Base-by-base conservation (phyloP, 768 basidiomycete genomes). In the Serendipita sp. region DNA sequence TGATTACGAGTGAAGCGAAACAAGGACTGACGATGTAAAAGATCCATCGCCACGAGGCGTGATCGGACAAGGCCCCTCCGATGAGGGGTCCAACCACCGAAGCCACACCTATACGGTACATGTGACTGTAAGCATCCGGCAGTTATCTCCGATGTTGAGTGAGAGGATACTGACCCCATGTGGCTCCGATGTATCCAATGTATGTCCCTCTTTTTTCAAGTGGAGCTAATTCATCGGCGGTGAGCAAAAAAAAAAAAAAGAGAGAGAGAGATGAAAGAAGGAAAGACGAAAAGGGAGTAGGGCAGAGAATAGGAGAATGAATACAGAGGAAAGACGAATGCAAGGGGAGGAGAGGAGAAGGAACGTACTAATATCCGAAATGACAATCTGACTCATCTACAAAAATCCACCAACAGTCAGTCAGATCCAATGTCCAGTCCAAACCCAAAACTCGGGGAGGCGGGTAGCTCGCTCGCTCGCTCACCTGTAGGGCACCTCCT, bases 11-110 rank as follows among this genome's bases (percentile, higher is more conserved):
- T 7, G 38, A 41, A 41, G 13, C 2, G 65, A 37, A 24, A 45
- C 38, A 58, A 41, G 65, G 37, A 66, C 30, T 60, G 46, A 66
- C 45, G 54, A 67, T 35, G 11, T 44, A 69, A 45, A 65, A 76
- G 46, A 67, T 83, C 89, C 89, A 91, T 75, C 89, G 75, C 89
- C 89, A 92, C 1, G 83, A 78, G n/a, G 84, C 83, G 70, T 87
- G 84, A 70, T 89, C 83, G 0, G 88, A 82, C 65, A 91, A 81
- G 11, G 74, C 83, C 85, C 86, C 67, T 5, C 75, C 54, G 13
- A 65, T 30, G 11, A 96, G 77, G 2, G 92, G 92, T 0, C 91
- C 88, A 11, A 87, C 68, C n/a, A 88, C 83, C 66, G 85, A 83
- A 13, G 75, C 74, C 30, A 72, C 58, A 0, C 75, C 75, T 53